Base-by-base conservation (phyloP, 148 eudicot species). In the Chenopodium berlandieri region DNA sequence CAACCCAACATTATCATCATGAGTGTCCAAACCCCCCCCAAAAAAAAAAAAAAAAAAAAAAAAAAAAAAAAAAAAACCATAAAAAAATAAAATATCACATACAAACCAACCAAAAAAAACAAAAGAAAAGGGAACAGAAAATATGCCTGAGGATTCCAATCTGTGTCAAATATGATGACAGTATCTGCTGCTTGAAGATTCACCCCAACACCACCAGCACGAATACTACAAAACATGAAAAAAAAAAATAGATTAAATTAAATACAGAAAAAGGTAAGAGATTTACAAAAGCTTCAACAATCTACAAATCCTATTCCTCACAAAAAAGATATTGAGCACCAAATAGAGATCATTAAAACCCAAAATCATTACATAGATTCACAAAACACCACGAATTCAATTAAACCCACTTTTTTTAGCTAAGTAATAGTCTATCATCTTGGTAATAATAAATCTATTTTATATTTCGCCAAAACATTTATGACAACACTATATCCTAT, bases 111-210 rank as follows among this genome's bases (percentile, higher is more conserved):
- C 6, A 6, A 40, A 40, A 40, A 37, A 56, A 69, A 79, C 31
- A 62, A 7, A 56, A 27, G 73, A 2, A 44, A 44, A 37, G 9
- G 25, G 63, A 66, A 27, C 11, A 77, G 66, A 44, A 1, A 9
- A 76, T 73, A 78, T 90, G 83, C 99, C 98, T 97, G 99, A 71
- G 99, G 99, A 88, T 97, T 97, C 99, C 99, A 97, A 84, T 97
- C 99, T 8, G 99, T 97, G 83, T 97, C 99, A 83, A 97, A 97
- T 79, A 97, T 94, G 87, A 97, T 97, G 75, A 97, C 99, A 20
- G 99, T 97, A 88, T 97, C 99, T 68, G 99, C 99, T 82, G 99
- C 99, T 88, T 97, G 99, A 86, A 97, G 99, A 87, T 97, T 97
- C 80, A 97, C 98, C 56, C 99, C 99, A 83, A 97, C 99, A 75